phyloP scores from a whole-genome alignment of 768 basidiomycete species.

The Chlorophyllum brunneum region DNA sequence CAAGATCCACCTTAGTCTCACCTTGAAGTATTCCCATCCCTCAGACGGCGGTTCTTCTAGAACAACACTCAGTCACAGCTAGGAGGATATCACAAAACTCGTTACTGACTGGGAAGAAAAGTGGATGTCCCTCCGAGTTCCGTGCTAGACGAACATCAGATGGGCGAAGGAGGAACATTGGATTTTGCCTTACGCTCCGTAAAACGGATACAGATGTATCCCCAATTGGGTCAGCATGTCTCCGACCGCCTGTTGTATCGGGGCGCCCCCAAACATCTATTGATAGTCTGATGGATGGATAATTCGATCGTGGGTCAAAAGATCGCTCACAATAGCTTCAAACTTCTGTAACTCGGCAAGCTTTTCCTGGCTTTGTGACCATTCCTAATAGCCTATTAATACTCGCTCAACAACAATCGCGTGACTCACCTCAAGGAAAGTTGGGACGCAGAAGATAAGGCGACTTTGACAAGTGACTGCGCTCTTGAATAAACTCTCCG shows the following conservation, averaged over 20 bases:
- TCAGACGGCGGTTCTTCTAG: conserved; percentile 12
- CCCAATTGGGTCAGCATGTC: conserved; percentile 17
- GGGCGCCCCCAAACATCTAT: conserved; percentile 23
- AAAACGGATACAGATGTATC: conserved; percentile 24
- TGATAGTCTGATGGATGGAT: background rate
- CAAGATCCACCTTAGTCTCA: background rate
- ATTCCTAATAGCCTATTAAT: conserved; percentile 16
- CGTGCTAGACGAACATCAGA: conserved; percentile 13
- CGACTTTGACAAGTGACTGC: conserved; percentile 7
- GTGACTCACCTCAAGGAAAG: conserved; percentile 20
- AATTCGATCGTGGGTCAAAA: background rate
- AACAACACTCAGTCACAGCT: background rate
- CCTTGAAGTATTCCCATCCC: conserved; percentile 17
- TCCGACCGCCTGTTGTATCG: conserved; percentile 23
- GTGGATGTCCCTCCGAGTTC: conserved; percentile 16
- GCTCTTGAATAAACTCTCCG: conserved; percentile 16
- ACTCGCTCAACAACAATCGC: no score
- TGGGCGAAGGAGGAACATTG: background rate
- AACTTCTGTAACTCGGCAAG: conserved; percentile 17
- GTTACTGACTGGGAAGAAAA: conserved; percentile 14
- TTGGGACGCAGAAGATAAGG: conserved; percentile 15
- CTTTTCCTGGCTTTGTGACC: conserved; percentile 17
- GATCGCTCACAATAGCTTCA: conserved; percentile 17
- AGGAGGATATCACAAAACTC: background rate
- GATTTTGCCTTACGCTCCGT: conserved; percentile 30